Conservation (phyloP, 2,329 filamentous ascomycete genomes). For the Scedosporium minutisporum region DNA sequence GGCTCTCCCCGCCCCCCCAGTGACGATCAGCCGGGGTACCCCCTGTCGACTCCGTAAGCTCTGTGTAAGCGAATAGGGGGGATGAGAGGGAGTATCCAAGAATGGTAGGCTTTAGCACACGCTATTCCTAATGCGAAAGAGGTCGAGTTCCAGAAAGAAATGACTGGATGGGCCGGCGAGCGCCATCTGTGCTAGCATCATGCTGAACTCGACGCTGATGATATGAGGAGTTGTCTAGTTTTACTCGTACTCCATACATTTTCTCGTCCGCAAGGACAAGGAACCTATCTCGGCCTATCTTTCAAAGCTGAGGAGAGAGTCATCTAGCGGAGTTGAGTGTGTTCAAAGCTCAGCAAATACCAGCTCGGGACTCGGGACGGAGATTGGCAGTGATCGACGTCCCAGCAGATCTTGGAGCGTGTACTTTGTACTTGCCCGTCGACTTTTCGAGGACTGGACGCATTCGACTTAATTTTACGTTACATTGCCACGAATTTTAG, state of each 20-base stretch:
- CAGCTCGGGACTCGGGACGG: background rate
- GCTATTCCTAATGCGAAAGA: background rate
- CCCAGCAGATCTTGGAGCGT: background rate
- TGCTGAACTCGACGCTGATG: no score
- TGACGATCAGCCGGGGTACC: slow-evolving; percentile 5
- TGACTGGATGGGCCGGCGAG: background rate
- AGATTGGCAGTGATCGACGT: background rate
- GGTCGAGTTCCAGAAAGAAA: background rate
- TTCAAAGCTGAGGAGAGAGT: no score
- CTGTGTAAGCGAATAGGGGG: background rate
- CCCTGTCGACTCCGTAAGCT: background rate
- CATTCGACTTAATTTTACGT: background rate
- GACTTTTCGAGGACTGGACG: background rate
- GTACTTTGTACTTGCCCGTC: no score
- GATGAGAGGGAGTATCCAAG: background rate
- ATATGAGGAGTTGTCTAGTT: no score
- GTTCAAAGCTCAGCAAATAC: no score
- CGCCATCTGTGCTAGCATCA: no score
- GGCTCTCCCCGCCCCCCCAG: background rate
- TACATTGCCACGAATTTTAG: background rate
- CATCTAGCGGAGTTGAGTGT: no score
- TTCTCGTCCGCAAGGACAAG: no score
- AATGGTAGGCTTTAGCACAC: background rate
- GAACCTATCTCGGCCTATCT: no score
- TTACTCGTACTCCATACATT: no score